Percentiles rank a stretch among this genome's conserved stretches.
phyloP scores from a whole-genome alignment of 192 early-diverging fungal genomes.

The Umbelopsis ramanniana region DNA sequence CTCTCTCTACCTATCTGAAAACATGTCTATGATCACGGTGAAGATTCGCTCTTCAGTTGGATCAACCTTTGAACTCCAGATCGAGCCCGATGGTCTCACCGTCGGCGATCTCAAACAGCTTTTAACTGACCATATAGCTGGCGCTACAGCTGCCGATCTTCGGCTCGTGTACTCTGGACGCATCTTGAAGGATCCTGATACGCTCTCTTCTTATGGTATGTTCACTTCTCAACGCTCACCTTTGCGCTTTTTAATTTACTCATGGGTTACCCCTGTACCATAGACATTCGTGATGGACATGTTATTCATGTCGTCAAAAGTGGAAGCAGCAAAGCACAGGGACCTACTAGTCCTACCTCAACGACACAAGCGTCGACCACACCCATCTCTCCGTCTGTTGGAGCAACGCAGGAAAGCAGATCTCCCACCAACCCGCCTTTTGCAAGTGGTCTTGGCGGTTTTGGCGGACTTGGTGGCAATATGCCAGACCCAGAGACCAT shows the following conservation, averaged over 20 bases:
- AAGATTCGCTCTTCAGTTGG: slow-evolving; percentile 59
- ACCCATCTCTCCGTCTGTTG: neutral
- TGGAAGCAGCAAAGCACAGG: slow-evolving; percentile 46
- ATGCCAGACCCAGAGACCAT: slow-evolving; percentile 38
- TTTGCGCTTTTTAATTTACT: neutral
- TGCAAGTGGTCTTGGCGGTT: neutral
- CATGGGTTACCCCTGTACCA: neutral
- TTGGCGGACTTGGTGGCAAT: slow-evolving; percentile 12
- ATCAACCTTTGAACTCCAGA: slow-evolving; percentile 47
- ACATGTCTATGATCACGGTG: slow-evolving; percentile 39
- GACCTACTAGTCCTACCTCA: slow-evolving; percentile 26
- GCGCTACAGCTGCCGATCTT: slow-evolving; percentile 65
- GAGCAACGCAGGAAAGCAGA: slow-evolving; percentile 28
- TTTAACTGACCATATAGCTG: slow-evolving; percentile 54
- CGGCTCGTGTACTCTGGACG: slow-evolving; percentile 91
- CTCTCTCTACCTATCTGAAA: neutral
- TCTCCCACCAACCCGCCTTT: slow-evolving; percentile 15
- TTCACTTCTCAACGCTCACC: neutral
- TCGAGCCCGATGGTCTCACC: slow-evolving; percentile 57
- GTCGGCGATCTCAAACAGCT: slow-evolving; percentile 76
- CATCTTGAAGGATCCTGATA: slow-evolving; percentile 92
- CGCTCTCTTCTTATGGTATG: slow-evolving; percentile 68
- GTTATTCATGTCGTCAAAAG: slow-evolving; percentile 91
- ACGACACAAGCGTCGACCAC: slow-evolving; percentile 12
- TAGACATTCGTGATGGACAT: slow-evolving; percentile 78